Evolutionary conservation across 129 eudicot species (phyloP).

Genomic region (Pittosporum tobira): DNA sequence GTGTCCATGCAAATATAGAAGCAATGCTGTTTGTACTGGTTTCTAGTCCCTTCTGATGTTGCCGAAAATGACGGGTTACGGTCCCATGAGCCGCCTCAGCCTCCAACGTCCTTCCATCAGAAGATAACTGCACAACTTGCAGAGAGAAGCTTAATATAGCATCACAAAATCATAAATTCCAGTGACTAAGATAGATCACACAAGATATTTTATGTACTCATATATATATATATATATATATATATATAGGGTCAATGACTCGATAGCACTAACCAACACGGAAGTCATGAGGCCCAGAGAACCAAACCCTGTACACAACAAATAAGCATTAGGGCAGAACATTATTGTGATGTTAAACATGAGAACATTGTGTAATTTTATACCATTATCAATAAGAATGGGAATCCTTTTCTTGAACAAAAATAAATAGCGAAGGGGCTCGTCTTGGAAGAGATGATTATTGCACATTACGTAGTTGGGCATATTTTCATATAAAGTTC

Average conservation of each 20-base stretch:
- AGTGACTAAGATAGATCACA: background rate
- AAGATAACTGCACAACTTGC: conserved; percentile 48
- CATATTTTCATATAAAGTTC: background rate
- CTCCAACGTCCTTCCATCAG: conserved; percentile 90
- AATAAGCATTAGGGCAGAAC: background rate
- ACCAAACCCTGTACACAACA: conserved; percentile 70
- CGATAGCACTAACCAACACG: conserved; percentile 58
- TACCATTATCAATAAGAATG: no score
- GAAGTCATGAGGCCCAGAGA: conserved; percentile 95
- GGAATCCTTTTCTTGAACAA: no score
- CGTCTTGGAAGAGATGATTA: no score
- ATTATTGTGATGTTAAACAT: no score
- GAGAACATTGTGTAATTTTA: no score
- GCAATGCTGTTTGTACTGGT: conserved; percentile 95
- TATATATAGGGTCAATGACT: no score
- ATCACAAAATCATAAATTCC: conserved; percentile 9
- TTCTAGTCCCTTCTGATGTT: conserved; percentile 87
- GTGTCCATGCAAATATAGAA: conserved; percentile 95
- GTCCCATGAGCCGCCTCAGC: conserved; percentile 99
- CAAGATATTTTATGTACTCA: no score
- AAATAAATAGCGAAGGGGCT: no score
- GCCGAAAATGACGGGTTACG: conserved; percentile 88
- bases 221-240: no score
- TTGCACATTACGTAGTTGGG: background rate
- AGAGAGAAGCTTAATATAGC: background rate